A percentile compares a stretch with the other conserved stretches of the same genome.
phyloP scores from a whole-genome alignment of 441 rosid genomes.

The Macaranga tanarius region DNA sequence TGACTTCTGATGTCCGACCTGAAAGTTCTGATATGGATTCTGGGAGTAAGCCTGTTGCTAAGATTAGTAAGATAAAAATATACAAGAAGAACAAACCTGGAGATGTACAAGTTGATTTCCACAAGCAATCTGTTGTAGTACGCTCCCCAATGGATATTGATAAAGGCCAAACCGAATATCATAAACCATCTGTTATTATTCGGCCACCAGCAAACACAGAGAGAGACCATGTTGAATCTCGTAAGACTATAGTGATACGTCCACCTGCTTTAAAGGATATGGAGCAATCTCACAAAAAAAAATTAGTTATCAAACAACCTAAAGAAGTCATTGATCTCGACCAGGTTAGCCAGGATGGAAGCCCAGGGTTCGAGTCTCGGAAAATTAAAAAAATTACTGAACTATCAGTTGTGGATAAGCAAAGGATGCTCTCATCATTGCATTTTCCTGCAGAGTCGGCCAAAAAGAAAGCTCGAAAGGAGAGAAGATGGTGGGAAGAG shows the following conservation, averaged over 20 bases:
- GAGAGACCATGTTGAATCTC: slow-evolving; percentile 33
- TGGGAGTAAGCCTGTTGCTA: slow-evolving; percentile 52
- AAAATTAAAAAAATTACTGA: slow-evolving; percentile 87
- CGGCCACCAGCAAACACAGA: slow-evolving; percentile 35
- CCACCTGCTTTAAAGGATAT: slow-evolving; percentile 69
- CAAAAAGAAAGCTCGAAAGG: slow-evolving; percentile 60
- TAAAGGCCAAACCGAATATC: slow-evolving; percentile 55
- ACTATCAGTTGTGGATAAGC: slow-evolving; percentile 63
- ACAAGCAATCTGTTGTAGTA: slow-evolving; percentile 60
- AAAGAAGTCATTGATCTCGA: slow-evolving; percentile 77
- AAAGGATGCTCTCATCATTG: slow-evolving; percentile 41
- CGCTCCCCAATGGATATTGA: slow-evolving; percentile 52
- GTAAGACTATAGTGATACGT: slow-evolving; percentile 52
- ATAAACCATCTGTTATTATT: slow-evolving; percentile 59
- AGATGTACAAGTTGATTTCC: slow-evolving; percentile 52
- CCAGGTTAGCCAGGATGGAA: slow-evolving; percentile 70
- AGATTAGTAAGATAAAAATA: slow-evolving; percentile 68
- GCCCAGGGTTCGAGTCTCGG: slow-evolving; percentile 58
- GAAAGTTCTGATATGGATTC: slow-evolving; percentile 49
- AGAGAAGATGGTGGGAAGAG: slow-evolving; percentile 79
- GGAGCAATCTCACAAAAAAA: slow-evolving; percentile 74
- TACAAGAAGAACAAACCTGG: slow-evolving; percentile 69
- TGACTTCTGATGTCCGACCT: slow-evolving; percentile 38
- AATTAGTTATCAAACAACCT: slow-evolving; percentile 73
- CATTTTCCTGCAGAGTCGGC: slow-evolving; percentile 45